These are phyloP conservation scores for Lathyrus sativus DNA, from an alignment of 306 rosid species.

Conservation along the genomic window DNA sequence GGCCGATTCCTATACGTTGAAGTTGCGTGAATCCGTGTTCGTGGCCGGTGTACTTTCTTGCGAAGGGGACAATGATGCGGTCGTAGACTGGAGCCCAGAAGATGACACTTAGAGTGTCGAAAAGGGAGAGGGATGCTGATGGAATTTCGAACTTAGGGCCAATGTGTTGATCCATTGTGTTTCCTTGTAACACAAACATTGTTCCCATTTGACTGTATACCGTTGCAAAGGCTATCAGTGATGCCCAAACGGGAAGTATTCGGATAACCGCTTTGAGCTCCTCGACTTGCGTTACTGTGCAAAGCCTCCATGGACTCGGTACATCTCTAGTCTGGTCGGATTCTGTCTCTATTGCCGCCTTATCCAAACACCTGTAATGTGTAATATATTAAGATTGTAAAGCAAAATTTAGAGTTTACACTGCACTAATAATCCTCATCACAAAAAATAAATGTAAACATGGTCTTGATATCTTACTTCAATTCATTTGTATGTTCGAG, in stretches of 20 bases:
- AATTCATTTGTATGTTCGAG: constrained; percentile 67
- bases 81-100: constrained; percentile 73
- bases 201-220: constrained; percentile 83
- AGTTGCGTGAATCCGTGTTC: constrained; percentile 71
- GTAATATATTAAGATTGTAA: neutral
- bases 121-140: constrained; percentile 76
- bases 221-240: constrained; percentile 62
- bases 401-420: constrained; percentile 10
- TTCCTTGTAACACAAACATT: constrained; percentile 82
- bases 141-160: constrained; percentile 69
- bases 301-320: constrained; percentile 58
- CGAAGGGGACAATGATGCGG: constrained; percentile 52
- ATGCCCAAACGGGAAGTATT: constrained; percentile 72
- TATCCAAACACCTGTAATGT: constrained; percentile 62
- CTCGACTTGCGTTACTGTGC: constrained; percentile 76
- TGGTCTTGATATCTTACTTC: constrained; percentile 51
- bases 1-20: constrained; percentile 78
- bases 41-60: constrained; percentile 58
- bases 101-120: constrained; percentile 68
- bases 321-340: constrained; percentile 33
- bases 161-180: constrained; percentile 70
- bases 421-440: neutral
- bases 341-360: constrained; percentile 62
- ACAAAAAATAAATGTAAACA: constrained; percentile 12
- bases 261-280: constrained; percentile 61